These are phyloP conservation scores for Conringia planisiliqua DNA, from an alignment of 345 rosid species.

Conservation along the genomic window DNA sequence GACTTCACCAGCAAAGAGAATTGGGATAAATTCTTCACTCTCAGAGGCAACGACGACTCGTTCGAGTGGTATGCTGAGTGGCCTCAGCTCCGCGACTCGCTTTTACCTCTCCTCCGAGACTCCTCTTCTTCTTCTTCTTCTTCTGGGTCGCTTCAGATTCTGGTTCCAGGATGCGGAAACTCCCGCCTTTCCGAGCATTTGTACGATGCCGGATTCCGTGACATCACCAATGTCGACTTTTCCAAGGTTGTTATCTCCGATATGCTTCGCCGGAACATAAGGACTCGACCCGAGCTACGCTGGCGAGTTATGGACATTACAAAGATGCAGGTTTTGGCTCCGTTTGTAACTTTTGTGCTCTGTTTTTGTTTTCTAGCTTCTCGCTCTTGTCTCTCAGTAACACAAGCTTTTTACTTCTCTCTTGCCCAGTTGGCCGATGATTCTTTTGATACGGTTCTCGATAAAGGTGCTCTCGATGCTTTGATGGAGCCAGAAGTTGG, in stretches of 20 bases:
- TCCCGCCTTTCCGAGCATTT: conserved; percentile 81
- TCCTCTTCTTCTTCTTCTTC: conserved; percentile 4
- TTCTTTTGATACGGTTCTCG: conserved; percentile 63
- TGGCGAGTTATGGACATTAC: conserved; percentile 98
- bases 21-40: conserved; percentile 90
- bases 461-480: conserved; percentile 98
- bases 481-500: conserved; percentile 93
- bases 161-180: conserved; percentile 92
- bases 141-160: conserved; percentile 47
- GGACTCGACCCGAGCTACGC: conserved; percentile 68
- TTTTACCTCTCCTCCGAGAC: conserved; percentile 50
- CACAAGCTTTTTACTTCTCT: neutral
- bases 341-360: neutral
- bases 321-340: conserved; percentile 54
- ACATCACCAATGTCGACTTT: conserved; percentile 76
- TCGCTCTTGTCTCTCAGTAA: neutral
- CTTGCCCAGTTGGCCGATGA: conserved; percentile 54
- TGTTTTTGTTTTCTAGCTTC: conserved; percentile 5
- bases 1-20: conserved; percentile 98
- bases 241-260: conserved; percentile 85
- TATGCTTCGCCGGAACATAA: conserved; percentile 81
- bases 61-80: conserved; percentile 99
- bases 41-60: conserved; percentile 71
- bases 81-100: conserved; percentile 66
- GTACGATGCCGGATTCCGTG: conserved; percentile 72